phyloP scores from a whole-genome alignment of 2,329 filamentous ascomycete species.

The Penicillium griseofulvum region DNA sequence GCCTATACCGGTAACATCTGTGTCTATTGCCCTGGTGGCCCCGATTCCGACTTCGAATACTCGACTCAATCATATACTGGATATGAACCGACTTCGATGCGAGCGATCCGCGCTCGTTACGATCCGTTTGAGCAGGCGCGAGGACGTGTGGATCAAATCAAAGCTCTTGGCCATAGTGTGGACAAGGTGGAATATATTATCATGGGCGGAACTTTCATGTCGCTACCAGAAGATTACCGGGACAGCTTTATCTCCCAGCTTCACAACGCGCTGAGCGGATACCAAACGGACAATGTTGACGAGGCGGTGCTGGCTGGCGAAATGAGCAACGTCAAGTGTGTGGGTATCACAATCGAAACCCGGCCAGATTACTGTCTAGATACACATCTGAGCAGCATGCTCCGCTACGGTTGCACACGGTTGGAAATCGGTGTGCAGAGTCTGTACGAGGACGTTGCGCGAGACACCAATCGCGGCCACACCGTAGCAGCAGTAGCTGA shows the following conservation, averaged over 20 bases:
- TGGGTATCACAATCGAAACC: slow-evolving; percentile 98
- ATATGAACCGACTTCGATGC: slow-evolving; percentile 98
- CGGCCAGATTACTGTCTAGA: slow-evolving; percentile 95
- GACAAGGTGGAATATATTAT: slow-evolving; percentile 99
- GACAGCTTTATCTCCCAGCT: slow-evolving; percentile 93
- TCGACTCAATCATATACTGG: slow-evolving; percentile 98
- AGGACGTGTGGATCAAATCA: slow-evolving; percentile 94
- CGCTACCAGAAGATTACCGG: slow-evolving; percentile 79
- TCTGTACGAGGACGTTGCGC: slow-evolving; percentile 95
- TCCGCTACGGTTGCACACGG: slow-evolving; percentile 94
- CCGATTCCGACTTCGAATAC: slow-evolving; percentile 98
- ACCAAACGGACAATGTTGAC: slow-evolving; percentile 90
- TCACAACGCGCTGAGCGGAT: slow-evolving; percentile 94
- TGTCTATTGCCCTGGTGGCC: slow-evolving; percentile 96
- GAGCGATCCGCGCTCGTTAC: slow-evolving; percentile 92
- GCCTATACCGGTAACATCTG: slow-evolving; percentile 98
- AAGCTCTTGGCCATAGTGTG: slow-evolving; percentile 90
- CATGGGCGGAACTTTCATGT: slow-evolving; percentile 99
- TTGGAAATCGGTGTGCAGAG: slow-evolving; percentile 95
- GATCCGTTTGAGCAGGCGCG: slow-evolving; percentile 97
- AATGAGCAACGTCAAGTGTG: slow-evolving; percentile 96
- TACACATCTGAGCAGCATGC: slow-evolving; percentile 91
- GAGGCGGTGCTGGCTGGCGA: slow-evolving; percentile 92
- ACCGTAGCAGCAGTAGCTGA: slow-evolving; percentile 94
- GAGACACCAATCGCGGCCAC: slow-evolving; percentile 94